Conservation (phyloP, 2,329 filamentous ascomycete genomes). For the Colletotrichum sp. region DNA sequence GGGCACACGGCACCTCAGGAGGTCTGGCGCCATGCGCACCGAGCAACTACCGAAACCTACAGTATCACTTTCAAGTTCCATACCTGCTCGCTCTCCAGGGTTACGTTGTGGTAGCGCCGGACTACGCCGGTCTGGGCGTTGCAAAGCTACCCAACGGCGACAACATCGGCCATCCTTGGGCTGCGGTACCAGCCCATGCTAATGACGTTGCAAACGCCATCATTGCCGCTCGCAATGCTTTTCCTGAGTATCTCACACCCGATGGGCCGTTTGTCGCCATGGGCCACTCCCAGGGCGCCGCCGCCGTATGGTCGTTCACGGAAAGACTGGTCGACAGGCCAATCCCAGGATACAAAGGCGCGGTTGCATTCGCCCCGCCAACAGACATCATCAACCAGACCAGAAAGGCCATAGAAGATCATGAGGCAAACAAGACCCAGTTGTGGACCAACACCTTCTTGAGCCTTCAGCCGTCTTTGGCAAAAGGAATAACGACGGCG, state of each 20-base stretch:
- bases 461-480: background rate
- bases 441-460: background rate
- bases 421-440: background rate
- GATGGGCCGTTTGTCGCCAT: background rate
- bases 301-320: background rate
- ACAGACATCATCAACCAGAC: background rate
- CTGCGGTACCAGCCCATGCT: background rate
- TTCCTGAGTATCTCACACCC: background rate
- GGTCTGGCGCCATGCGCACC: background rate
- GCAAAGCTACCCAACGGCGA: background rate
- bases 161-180: background rate
- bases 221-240: background rate
- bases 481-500: background rate
- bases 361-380: background rate
- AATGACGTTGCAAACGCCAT: background rate
- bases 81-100: background rate
- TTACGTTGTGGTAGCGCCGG: background rate
- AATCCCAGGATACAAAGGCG: rapidly evolving
- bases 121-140: background rate
- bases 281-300: background rate
- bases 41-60: background rate
- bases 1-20: background rate
- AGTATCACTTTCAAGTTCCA: background rate
- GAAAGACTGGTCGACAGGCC: background rate
- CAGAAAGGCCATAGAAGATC: background rate